A percentile compares a stretch with the other conserved stretches of the same genome.
Evolutionary conservation across 768 basidiomycete genomes (phyloP).

Genomic region (button mushroom (Agaricus bisporus)): DNA sequence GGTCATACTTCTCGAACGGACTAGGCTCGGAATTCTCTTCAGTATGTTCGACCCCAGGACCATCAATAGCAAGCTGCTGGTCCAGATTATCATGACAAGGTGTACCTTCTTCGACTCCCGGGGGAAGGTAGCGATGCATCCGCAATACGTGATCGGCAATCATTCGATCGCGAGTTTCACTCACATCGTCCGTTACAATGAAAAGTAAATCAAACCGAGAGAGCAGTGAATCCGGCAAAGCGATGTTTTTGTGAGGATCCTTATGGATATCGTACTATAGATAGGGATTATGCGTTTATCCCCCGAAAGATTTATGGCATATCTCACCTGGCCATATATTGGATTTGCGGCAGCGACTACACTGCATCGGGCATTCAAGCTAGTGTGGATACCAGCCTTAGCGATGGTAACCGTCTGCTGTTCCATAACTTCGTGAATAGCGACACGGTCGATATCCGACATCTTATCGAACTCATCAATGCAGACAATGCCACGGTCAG

Average conservation of each 20-base stretch:
- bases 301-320: neutral
- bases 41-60: conserved; percentile 50
- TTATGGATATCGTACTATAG: conserved; percentile 96
- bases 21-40: conserved; percentile 61
- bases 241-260: conserved; percentile 98
- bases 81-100: conserved; percentile 83
- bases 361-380: conserved; percentile 94
- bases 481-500: conserved; percentile 97
- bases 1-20: conserved; percentile 96
- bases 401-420: conserved; percentile 99
- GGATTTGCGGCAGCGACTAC: conserved; percentile 98
- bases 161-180: conserved; percentile 86
- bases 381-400: conserved; percentile 98
- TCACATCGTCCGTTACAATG: conserved; percentile 97
- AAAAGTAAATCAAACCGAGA: conserved; percentile 99
- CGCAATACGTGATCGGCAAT: conserved; percentile 98
- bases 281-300: conserved; percentile 11
- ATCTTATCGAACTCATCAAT: conserved; percentile 99
- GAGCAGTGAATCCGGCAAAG: conserved; percentile 92
- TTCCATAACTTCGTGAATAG: conserved; percentile 99
- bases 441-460: conserved; percentile 97
- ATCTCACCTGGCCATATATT: conserved; percentile 87
- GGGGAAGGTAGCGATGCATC: conserved; percentile 94
- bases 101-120: conserved; percentile 94
- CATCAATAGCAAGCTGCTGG: conserved; percentile 86